phyloP scores from a whole-genome alignment of 1,139 yeast species.

The Hanseniaspora uvarum region DNA sequence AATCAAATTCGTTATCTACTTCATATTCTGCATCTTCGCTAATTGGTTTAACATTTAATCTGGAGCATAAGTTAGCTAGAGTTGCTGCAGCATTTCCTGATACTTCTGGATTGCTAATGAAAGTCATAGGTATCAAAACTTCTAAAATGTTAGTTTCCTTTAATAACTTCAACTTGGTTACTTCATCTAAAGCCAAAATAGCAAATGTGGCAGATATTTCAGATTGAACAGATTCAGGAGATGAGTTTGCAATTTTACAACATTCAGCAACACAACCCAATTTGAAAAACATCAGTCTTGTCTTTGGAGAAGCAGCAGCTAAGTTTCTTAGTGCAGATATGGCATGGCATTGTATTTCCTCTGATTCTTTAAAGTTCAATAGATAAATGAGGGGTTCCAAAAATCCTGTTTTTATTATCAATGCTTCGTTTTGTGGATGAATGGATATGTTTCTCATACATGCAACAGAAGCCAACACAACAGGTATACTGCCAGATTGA shows the following conservation, averaged over 20 bases:
- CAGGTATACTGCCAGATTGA: slow-evolving; percentile 83
- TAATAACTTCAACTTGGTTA: slow-evolving; percentile 73
- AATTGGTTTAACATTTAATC: slow-evolving; percentile 57
- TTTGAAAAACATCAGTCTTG: slow-evolving; percentile 80
- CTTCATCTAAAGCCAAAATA: slow-evolving; percentile 90
- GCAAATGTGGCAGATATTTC: slow-evolving; percentile 98
- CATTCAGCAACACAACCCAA: slow-evolving; percentile 95
- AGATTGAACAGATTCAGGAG: slow-evolving; percentile 83
- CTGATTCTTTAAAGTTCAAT: slow-evolving; percentile 76
- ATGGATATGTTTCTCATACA: slow-evolving; percentile 94
- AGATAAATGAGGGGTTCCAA: slow-evolving; percentile 77
- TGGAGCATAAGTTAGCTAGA: slow-evolving; percentile 83
- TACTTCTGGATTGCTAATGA: slow-evolving; percentile 81
- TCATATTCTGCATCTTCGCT: slow-evolving; percentile 68
- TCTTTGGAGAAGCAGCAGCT: slow-evolving; percentile 91
- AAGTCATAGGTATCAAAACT: slow-evolving; percentile 83
- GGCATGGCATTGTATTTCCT: slow-evolving; percentile 96
- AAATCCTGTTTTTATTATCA: slow-evolving; percentile 93
- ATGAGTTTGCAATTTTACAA: slow-evolving; percentile 70
- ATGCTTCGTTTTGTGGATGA: slow-evolving; percentile 89
- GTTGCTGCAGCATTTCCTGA: slow-evolving; percentile 99
- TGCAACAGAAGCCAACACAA: slow-evolving; percentile 92
- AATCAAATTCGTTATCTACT: slow-evolving; percentile 79
- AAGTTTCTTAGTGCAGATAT: slow-evolving; percentile 89
- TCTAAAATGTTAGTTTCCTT: slow-evolving; percentile 69